A percentile compares a stretch with the other conserved stretches of the same genome.
Conservation (phyloP, 345 rosid genomes). For the Brassica carinata region DNA sequence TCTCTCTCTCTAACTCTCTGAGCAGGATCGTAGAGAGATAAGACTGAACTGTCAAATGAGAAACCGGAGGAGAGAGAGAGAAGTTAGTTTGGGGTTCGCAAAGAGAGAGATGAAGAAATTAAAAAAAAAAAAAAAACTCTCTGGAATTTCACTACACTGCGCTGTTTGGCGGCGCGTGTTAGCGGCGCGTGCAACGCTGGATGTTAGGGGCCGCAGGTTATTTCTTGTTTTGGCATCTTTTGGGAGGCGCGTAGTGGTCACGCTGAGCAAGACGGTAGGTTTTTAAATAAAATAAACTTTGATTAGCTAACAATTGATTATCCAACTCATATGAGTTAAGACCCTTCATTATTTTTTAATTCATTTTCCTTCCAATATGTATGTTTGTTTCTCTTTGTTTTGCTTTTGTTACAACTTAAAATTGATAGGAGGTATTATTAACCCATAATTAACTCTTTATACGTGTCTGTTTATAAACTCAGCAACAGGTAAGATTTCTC, state of each 20-base stretch:
- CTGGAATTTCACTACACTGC: conserved; percentile 14
- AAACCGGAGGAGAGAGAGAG: conserved; percentile 42
- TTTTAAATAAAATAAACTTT: neutral
- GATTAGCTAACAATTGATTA: neutral
- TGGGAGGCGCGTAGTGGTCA: conserved; percentile 31
- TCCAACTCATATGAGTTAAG: conserved; percentile 39
- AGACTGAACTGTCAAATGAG: conserved; percentile 35
- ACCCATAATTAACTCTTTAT: neutral
- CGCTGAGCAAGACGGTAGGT: conserved; percentile 25
- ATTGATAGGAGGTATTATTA: no score
- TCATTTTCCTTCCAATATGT: neutral
- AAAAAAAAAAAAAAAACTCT: neutral
- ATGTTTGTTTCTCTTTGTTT: conserved; percentile 29
- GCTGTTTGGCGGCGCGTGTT: conserved; percentile 18
- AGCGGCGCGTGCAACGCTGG: conserved; percentile 18
- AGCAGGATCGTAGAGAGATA: conserved; percentile 33
- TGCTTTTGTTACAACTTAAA: conserved; percentile 17
- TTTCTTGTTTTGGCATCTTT: conserved; percentile 40
- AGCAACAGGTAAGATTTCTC: neutral
- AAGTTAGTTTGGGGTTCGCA: conserved; percentile 20
- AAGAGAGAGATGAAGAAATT: neutral
- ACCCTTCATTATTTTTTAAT: neutral
- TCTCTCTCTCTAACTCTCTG: neutral
- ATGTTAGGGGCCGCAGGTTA: conserved; percentile 30
- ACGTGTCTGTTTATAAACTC: neutral